Conservation (phyloP, 176 grass and related monocot genomes). For the Bonia amplexicaulis region DNA sequence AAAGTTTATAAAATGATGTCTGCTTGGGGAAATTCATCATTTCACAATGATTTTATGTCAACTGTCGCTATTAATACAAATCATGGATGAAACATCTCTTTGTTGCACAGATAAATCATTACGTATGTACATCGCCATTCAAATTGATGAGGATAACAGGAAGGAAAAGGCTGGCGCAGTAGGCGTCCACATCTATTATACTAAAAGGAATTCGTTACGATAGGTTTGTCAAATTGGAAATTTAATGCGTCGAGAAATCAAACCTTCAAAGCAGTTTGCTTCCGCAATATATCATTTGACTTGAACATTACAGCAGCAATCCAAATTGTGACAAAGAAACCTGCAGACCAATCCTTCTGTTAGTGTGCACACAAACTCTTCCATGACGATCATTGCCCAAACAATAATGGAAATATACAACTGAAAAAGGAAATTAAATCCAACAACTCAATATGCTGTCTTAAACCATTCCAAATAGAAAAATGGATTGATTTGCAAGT, state of each 20-base stretch:
- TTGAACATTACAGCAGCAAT: slow-evolving; percentile 98
- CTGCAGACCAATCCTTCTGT: slow-evolving; percentile 41
- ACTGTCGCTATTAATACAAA: neutral
- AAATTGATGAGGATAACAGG: neutral
- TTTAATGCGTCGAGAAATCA: slow-evolving; percentile 1
- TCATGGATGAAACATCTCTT: neutral
- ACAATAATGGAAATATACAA: neutral
- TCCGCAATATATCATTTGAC: slow-evolving; percentile 94
- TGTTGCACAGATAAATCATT: neutral
- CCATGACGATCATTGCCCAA: neutral
- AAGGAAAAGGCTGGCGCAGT: neutral
- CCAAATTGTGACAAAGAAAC: slow-evolving; percentile 98
- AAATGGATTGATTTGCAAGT: neutral
- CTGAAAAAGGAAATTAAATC: neutral
- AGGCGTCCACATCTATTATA: neutral
- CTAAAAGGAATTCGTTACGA: neutral
- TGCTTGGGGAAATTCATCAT: slow-evolving; percentile 14
- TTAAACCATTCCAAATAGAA: neutral
- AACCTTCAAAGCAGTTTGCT: slow-evolving; percentile 97
- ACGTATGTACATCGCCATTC: neutral
- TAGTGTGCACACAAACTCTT: slow-evolving; percentile 22
- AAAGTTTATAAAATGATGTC: neutral
- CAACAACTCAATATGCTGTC: neutral
- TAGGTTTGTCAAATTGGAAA: slow-evolving; percentile 8
- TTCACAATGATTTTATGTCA: neutral